These are phyloP conservation scores for Yarrowia deformans DNA, from an alignment of 805 yeast species.

Conservation along the genomic window DNA sequence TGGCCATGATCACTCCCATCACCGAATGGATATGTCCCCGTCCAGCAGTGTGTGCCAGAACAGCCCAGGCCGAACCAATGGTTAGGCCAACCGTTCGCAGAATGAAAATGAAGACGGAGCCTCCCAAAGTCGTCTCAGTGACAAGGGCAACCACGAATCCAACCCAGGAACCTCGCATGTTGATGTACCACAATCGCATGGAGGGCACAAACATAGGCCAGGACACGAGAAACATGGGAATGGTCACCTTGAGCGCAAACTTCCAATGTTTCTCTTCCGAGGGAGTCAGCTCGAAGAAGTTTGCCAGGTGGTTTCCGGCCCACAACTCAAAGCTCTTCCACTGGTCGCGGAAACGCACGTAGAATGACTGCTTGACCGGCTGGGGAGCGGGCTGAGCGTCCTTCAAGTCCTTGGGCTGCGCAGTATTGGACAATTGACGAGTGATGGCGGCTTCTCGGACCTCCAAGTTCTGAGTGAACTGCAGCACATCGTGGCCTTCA, in stretches of 20 bases:
- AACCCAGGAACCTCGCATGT: conserved; percentile 60
- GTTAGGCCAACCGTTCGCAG: conserved; percentile 58
- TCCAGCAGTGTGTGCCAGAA: conserved; percentile 57
- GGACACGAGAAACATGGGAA: conserved; percentile 57
- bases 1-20: conserved; percentile 54
- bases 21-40: conserved; percentile 49
- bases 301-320: conserved; percentile 42
- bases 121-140: conserved; percentile 60
- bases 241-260: conserved; percentile 57
- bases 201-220: conserved; percentile 61
- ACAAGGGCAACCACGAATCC: conserved; percentile 61
- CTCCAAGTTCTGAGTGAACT: conserved; percentile 15
- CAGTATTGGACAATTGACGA: conserved; percentile 19
- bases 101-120: conserved; percentile 58
- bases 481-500: conserved; percentile 17
- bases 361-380: not conserved
- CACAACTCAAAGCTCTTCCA: not conserved
- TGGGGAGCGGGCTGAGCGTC: not conserved
- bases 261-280: conserved; percentile 52
- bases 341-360: not conserved
- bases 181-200: conserved; percentile 58
- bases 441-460: conserved; percentile 9
- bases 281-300: conserved; percentile 42
- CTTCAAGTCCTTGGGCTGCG: not conserved
- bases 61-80: conserved; percentile 60